Base-by-base conservation (phyloP, 495 filamentous ascomycete species). In the Aspergillus bridgeri region DNA sequence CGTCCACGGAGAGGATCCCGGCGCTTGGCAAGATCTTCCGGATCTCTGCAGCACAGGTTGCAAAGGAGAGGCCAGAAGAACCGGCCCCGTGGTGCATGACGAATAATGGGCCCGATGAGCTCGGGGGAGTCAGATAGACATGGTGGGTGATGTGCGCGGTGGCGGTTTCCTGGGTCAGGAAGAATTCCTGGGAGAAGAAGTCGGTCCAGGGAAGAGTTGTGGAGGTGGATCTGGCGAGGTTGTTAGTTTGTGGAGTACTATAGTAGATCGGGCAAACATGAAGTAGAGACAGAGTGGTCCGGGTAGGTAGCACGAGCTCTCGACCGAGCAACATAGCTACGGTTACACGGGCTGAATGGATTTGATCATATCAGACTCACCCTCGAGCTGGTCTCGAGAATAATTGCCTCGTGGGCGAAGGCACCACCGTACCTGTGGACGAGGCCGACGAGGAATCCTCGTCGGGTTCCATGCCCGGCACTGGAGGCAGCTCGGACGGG, bases 31-130 rank as follows among this genome's bases (percentile, higher is more conserved):
- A 77, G 17, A 82, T 77, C 69, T 88, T 90, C 21, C 87, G 83
- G 48, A 98, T 83, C 62, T 93, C 87, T 13, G 82, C 74, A 6
- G 87, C 83, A 54, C 96, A 86, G 5, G 90, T 79, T 22, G 91
- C 90, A 69, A 96, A 96, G 3, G 92, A 93, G 21, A 96, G 80
- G 15, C 87, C 92, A 0, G 90, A 93, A 11, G 92, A 95, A 33
- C 92, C 92, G 43, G 90, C 92, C 19, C 92, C 92, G 71, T 96
- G 92, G 62, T 96, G 92, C 70, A 84, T 86, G 48, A 96, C 86
- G 66, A 96, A 93, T 5, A 99, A 80, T 0, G 93, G 92, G 0
- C 86, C 87, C 33, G 79, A 77, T 20, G 64, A 59, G 5, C 67
- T 65, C 2, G 83, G 83, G 3, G 81, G 77, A 6, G 78, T 96